These are phyloP conservation scores for Colletotrichum noveboracense DNA, from an alignment of 2,329 filamentous ascomycete genomes.

Conservation along the genomic window DNA sequence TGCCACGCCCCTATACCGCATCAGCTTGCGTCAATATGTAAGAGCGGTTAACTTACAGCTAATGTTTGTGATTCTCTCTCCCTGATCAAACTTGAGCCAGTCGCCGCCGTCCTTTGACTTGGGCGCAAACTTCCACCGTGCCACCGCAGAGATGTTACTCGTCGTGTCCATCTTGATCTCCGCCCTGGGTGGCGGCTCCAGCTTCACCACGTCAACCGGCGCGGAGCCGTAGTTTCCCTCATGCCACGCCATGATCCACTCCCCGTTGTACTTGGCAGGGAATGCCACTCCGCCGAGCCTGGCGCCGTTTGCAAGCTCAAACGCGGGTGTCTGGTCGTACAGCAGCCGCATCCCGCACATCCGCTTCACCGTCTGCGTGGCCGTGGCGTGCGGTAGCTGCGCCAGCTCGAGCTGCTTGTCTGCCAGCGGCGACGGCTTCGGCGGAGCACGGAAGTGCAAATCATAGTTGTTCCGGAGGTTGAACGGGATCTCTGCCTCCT, in stretches of 20 bases:
- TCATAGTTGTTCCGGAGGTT: slow-evolving; percentile 56
- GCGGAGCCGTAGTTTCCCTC: slow-evolving; percentile 56
- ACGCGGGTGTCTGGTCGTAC: slow-evolving; percentile 47
- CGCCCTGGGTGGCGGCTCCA: slow-evolving; percentile 50
- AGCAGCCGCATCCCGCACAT: slow-evolving; percentile 52
- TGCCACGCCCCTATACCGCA: slow-evolving; percentile 42
- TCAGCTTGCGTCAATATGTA: not conserved
- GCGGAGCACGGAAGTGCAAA: slow-evolving; percentile 50
- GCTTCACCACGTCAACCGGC: slow-evolving; percentile 51
- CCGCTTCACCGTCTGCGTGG: slow-evolving; percentile 52
- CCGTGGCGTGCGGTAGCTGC: slow-evolving; percentile 47
- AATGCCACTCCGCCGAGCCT: slow-evolving; percentile 57
- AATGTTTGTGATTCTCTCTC: slow-evolving; percentile 71
- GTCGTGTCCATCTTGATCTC: slow-evolving; percentile 52
- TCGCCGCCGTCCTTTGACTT: slow-evolving; percentile 44
- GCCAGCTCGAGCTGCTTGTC: slow-evolving; percentile 45
- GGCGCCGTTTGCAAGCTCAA: slow-evolving; percentile 54
- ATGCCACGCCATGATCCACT: slow-evolving; percentile 64
- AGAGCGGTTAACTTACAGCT: slow-evolving; percentile 48
- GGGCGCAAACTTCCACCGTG: slow-evolving; percentile 59
- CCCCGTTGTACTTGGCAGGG: slow-evolving; percentile 55
- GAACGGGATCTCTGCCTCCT: slow-evolving; percentile 44
- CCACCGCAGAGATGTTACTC: slow-evolving; percentile 52
- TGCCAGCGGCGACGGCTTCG: slow-evolving; percentile 44
- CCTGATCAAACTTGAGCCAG: slow-evolving; percentile 69